These are phyloP conservation scores for Vitis rupestris DNA, from an alignment of 164 flowering plant genomes.

Conservation along the genomic window DNA sequence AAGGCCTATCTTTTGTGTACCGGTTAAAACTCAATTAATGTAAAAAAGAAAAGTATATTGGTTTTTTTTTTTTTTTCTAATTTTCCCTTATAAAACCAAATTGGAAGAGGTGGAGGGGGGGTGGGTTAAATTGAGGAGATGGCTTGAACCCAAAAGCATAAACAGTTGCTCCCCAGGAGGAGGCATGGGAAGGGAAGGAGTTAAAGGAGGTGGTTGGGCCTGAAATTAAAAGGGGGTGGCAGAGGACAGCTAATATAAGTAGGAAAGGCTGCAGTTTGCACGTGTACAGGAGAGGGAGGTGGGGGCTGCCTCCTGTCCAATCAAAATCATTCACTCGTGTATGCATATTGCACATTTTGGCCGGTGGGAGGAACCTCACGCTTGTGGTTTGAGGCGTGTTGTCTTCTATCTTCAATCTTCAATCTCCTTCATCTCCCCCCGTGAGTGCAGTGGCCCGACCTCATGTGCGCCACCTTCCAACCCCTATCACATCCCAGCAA, in stretches of 20 bases:
- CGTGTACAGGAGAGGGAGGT: conserved; percentile 10
- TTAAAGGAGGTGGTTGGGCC: conserved; percentile 8
- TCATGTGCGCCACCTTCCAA: conserved; percentile 16
- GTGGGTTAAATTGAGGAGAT: too few relatives aligned
- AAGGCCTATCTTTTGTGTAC: too few relatives aligned
- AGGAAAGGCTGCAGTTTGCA: conserved; percentile 13
- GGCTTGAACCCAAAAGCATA: too few relatives aligned
- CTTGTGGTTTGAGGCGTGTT: too few relatives aligned
- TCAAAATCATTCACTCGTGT: conserved; percentile 2
- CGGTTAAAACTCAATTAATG: too few relatives aligned
- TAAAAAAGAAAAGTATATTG: neutral
- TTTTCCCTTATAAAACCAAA: too few relatives aligned
- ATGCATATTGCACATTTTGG: too few relatives aligned
- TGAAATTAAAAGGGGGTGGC: neutral
- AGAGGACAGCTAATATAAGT: conserved; percentile 16
- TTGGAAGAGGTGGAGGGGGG: too few relatives aligned
- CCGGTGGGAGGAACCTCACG: conserved; percentile 1
- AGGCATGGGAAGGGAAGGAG: conserved; percentile 36
- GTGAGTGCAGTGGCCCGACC: conserved; percentile 16
- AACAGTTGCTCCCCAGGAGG: conserved; percentile 20
- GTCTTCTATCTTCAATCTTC: too few relatives aligned
- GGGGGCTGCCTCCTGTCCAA: conserved; percentile 2
- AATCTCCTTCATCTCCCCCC: neutral
- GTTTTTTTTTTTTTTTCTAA: neutral
- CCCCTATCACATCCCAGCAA: neutral